Evolutionary conservation across 2,329 filamentous ascomycete genomes (phyloP).

Genomic region (Ascomycota sp.): DNA sequence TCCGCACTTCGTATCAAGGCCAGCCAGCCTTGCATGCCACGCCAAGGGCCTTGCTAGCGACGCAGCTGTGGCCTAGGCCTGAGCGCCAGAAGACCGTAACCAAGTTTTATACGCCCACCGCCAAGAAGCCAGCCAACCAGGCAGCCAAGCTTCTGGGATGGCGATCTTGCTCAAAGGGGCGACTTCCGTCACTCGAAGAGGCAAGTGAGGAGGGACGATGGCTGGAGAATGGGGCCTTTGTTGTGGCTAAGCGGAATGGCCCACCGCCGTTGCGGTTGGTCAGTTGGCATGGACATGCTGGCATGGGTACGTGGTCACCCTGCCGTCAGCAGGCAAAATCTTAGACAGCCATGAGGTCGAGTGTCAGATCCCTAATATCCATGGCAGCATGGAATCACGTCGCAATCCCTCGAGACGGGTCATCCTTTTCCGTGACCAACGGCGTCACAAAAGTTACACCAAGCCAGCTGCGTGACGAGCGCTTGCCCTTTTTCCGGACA

Average conservation of each 20-base stretch:
- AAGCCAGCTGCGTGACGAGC: neutral
- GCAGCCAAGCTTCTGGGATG: neutral
- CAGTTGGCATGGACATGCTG: too few relatives aligned
- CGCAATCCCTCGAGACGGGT: too few relatives aligned
- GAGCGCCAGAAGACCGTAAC: too few relatives aligned
- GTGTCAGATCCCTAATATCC: constrained; percentile 5
- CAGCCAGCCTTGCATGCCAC: neutral
- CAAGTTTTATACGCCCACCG: too few relatives aligned
- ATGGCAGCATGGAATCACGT: neutral
- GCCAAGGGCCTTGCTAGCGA: neutral
- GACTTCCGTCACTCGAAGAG: too few relatives aligned
- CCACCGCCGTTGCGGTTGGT: neutral
- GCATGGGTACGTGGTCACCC: constrained; percentile 1
- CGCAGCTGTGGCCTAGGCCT: neutral
- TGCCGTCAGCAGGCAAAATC: constrained; percentile 2
- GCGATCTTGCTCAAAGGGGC: neutral
- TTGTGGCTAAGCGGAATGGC: too few relatives aligned
- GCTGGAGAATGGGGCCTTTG: too few relatives aligned
- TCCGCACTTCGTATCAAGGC: too few relatives aligned
- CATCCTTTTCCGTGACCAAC: neutral
- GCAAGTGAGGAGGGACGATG: too few relatives aligned
- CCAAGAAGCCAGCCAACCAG: neutral
- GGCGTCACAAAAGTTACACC: constrained; percentile 1
- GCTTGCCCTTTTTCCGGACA: neutral
- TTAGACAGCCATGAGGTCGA: constrained; percentile 4